Evolutionary conservation across 2,329 filamentous ascomycete species (phyloP), one percentile per base, ranked within the genome.

Genomic region (Neonectria faginata): DNA sequence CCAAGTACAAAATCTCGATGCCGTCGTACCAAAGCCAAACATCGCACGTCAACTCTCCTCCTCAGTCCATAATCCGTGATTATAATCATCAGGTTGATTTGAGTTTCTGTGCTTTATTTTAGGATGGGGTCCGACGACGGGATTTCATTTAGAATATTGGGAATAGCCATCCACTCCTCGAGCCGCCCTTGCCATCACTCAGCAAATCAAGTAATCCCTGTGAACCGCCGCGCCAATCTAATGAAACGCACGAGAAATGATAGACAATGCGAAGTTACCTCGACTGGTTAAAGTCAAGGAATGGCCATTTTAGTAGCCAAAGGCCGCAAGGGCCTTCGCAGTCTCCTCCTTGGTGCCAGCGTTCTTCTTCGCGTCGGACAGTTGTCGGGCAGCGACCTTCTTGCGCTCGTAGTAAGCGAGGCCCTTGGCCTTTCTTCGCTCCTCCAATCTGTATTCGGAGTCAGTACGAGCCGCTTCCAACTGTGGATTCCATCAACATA

Each of bases 361-460:
- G 83, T 87, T 92, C 91, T 95, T 95, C 91, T 97, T 92, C 78
- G 95, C 94, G 82, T 97, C 92, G 76, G 90, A 87, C 77, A 97
- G 86, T 87, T 97, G 93, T 89, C 92, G 92, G 82, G 91, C 89
- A 77, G 92, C 92, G 76, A 93, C 89, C 93, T 97, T 97, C 96
- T 98, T 99, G 90, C 94, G 94, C 89, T 97, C 94, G 90, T 98
- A 98, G 92, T 97, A 99, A 83, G 96, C 96, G 77, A 92, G 90
- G 80, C 94, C 92, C 93, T 98, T 99, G 84, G 97, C 95, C 90
- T 99, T 99, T 89, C 96, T 93, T 86, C 95, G 91, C 90, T 99
- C 96, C 90, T 99, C 96, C 80, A 99, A 90, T 86, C 96, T 98
- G 79, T 76, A 65, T 56, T 52, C 25, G 20, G 51, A 66, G 67